These are phyloP conservation scores for Russula olivacea DNA, from an alignment of 768 basidiomycete genomes.

Conservation along the genomic window DNA sequence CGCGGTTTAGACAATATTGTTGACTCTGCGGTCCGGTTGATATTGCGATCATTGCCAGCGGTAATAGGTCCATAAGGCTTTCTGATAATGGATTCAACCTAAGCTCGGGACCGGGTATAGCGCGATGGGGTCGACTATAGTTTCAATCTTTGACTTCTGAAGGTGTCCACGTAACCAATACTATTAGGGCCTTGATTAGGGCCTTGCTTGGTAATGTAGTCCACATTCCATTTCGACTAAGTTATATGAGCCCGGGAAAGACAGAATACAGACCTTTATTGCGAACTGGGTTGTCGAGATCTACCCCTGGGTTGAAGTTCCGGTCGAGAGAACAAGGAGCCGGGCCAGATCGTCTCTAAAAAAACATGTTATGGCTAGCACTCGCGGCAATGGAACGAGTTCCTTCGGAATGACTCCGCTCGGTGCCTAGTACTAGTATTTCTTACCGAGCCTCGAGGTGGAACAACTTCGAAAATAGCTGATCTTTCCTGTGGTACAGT, in stretches of 20 bases:
- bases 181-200: too few species aligned
- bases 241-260: background rate
- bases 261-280: background rate
- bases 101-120: background rate
- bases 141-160: background rate
- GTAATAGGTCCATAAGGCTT: background rate
- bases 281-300: background rate
- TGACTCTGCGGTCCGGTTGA: slow-evolving; percentile 46
- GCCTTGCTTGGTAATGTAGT: too few species aligned
- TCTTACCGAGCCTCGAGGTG: background rate
- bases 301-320: slow-evolving; percentile 4
- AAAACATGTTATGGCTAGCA: slow-evolving; percentile 3
- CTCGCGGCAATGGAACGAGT: background rate
- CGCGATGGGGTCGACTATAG: too few species aligned
- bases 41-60: background rate
- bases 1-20: slow-evolving; percentile 92
- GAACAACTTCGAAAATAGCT: background rate
- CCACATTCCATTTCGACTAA: too few species aligned
- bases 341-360: slow-evolving; percentile 15
- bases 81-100: background rate
- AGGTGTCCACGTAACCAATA: too few species aligned
- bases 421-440: slow-evolving; percentile 1
- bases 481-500: background rate
- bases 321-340: background rate
- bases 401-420: background rate